Conservation (phyloP, 139 green algal genomes). For the Picochlorum sp. region DNA sequence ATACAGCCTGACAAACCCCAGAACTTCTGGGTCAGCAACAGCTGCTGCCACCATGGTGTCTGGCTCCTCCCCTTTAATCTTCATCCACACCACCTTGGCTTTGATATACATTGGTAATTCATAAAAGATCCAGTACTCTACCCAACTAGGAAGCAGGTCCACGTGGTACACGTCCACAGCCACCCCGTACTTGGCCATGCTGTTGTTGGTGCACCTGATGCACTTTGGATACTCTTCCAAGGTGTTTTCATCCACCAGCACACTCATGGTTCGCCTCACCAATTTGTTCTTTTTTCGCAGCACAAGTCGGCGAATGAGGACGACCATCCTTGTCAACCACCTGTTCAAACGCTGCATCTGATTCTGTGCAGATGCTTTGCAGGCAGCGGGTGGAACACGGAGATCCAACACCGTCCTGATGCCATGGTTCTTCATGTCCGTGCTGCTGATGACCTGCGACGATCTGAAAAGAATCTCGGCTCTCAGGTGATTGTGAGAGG, state of each 20-base stretch:
- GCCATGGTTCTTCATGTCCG: slow-evolving; percentile 2
- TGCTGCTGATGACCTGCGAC: slow-evolving; percentile 2
- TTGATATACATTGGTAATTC: slow-evolving; percentile 17
- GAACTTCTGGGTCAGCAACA: slow-evolving; percentile 32
- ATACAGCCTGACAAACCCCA: slow-evolving; percentile 43
- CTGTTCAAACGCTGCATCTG: slow-evolving; percentile 4
- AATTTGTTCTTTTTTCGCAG: not conserved
- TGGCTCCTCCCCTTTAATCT: slow-evolving; percentile 6
- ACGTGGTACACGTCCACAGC: slow-evolving; percentile 23
- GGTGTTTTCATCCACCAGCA: slow-evolving; percentile 1
- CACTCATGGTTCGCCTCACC: not conserved
- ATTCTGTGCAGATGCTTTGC: slow-evolving; percentile 9
- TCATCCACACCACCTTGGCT: slow-evolving; percentile 13
- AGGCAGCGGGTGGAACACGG: not conserved
- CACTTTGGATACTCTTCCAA: slow-evolving; percentile 13
- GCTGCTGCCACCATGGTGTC: slow-evolving; percentile 28
- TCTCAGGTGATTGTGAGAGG: not conserved
- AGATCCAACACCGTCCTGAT: slow-evolving; percentile 18
- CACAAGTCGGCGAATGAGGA: not conserved
- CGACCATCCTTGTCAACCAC: not conserved
- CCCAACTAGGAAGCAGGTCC: slow-evolving; percentile 20
- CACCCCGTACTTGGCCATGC: slow-evolving; percentile 16
- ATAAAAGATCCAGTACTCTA: slow-evolving; percentile 18
- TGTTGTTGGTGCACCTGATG: slow-evolving; percentile 11
- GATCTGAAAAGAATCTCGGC: not conserved